phyloP scores from a whole-genome alignment of 2,329 filamentous ascomycete species.

The Zasmidium angulare region DNA sequence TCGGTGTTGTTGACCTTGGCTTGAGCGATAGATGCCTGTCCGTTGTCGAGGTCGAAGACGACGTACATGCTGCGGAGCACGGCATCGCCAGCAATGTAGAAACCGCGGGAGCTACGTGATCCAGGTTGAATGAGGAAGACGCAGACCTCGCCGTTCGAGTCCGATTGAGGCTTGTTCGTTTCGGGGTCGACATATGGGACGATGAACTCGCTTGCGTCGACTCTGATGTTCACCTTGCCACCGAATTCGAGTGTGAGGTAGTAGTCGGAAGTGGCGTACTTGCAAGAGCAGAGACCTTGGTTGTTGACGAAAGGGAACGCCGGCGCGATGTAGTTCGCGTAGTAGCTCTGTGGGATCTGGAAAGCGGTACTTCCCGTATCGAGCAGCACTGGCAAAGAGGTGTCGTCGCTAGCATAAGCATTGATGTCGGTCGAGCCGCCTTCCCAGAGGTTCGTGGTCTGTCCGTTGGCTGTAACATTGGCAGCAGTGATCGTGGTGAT shows the following conservation, averaged over 20 bases:
- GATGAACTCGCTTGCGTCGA: conserved; percentile 31
- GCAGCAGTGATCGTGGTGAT: conserved; percentile 31
- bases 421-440: conserved; percentile 18
- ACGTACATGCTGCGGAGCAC: conserved; percentile 36
- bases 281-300: conserved; percentile 25
- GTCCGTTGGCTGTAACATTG: conserved; percentile 19
- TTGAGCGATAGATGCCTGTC: conserved; percentile 35
- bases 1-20: conserved; percentile 28
- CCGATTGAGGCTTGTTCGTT: conserved; percentile 22
- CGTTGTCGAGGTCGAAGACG: conserved; percentile 39
- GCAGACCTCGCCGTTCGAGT: conserved; percentile 24
- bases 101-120: conserved; percentile 12
- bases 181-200: conserved; percentile 30
- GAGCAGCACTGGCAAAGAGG: conserved; percentile 29
- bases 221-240: conserved; percentile 28
- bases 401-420: conserved; percentile 21
- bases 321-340: conserved; percentile 23
- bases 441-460: conserved; percentile 22
- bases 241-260: conserved; percentile 32
- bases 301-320: conserved; percentile 25
- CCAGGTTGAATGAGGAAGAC: conserved; percentile 28
- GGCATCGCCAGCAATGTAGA: conserved; percentile 32
- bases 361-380: conserved; percentile 35
- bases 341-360: conserved; percentile 25
- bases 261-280: conserved; percentile 24